phyloP scores from a whole-genome alignment of 208 protist genomes.

The Ichthyophonus hoferi region DNA sequence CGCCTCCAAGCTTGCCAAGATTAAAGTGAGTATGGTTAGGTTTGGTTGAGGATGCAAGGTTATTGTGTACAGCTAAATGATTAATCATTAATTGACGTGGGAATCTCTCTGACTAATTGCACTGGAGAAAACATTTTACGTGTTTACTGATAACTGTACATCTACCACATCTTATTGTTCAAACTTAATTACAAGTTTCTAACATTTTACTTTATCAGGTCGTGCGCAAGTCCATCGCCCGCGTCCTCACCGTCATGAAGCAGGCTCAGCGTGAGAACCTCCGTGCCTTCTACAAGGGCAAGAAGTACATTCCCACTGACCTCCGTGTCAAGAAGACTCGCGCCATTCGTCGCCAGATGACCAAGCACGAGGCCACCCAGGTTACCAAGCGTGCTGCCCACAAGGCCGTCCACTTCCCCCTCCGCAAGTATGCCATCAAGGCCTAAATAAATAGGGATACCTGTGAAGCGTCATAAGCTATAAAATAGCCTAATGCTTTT shows the following conservation, averaged over 20 bases:
- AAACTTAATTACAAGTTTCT: too few relatives aligned
- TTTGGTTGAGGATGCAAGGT: neutral
- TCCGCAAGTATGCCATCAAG: constrained; percentile 66
- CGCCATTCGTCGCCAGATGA: constrained; percentile 67
- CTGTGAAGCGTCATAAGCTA: too few relatives aligned
- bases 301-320: constrained; percentile 72
- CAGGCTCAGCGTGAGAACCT: constrained; percentile 83
- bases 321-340: constrained; percentile 73
- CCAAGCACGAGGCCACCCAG: constrained; percentile 41
- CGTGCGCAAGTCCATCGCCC: constrained; percentile 73
- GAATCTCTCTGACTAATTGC: too few relatives aligned
- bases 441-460: too few relatives aligned
- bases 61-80: too few relatives aligned
- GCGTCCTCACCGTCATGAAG: constrained; percentile 92
- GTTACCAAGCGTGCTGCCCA: constrained; percentile 55
- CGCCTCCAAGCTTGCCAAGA: constrained; percentile 83
- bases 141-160: too few relatives aligned
- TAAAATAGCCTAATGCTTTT: too few relatives aligned
- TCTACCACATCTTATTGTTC: too few relatives aligned
- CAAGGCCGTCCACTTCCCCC: constrained; percentile 62
- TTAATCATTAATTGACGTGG: too few relatives aligned
- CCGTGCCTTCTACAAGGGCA: constrained; percentile 82
- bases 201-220: too few relatives aligned
- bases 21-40: constrained; percentile 52
- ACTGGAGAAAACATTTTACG: too few relatives aligned